A percentile compares a stretch with the other conserved stretches of the same genome.
Conservation (phyloP, 2,329 filamentous ascomycete species). For the Stagonosporopsis cucurbitacearum region DNA sequence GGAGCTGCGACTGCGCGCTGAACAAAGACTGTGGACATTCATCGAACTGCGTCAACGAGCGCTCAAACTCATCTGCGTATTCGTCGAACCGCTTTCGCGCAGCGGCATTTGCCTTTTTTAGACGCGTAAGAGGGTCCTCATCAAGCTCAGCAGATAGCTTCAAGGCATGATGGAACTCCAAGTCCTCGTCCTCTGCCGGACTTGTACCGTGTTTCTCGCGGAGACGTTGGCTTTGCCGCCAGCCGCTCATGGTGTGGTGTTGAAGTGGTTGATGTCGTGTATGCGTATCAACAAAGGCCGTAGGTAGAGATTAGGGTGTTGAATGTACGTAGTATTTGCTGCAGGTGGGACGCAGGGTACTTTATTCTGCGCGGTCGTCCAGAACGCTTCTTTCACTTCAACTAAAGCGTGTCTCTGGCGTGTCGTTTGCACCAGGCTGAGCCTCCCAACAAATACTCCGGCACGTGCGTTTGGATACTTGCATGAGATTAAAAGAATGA, state of each 20-base stretch:
- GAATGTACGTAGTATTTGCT: background rate
- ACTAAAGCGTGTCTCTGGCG: background rate
- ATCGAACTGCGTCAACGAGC: background rate
- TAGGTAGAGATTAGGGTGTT: background rate
- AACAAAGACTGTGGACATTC: background rate
- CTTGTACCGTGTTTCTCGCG: background rate
- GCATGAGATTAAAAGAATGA: background rate
- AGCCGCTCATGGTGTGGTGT: background rate
- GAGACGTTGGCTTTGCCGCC: background rate
- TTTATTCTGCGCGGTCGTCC: background rate
- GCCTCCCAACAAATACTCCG: background rate
- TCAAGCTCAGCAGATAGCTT: constrained; percentile 17
- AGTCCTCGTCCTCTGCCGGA: background rate
- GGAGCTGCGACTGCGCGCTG: background rate
- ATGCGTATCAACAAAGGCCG: background rate
- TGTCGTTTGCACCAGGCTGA: constrained; percentile 11
- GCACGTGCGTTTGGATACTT: too few species aligned
- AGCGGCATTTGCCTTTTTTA: constrained; percentile 2
- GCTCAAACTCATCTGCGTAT: constrained; percentile 11
- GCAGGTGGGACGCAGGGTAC: background rate
- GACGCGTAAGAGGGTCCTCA: background rate
- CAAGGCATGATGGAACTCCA: constrained; percentile 3
- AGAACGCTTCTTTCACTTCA: constrained; percentile 11
- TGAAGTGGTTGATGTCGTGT: background rate
- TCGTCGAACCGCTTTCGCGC: constrained; percentile 1